A percentile compares a stretch with the other conserved stretches of the same genome.
phyloP scores from a whole-genome alignment of 495 filamentous ascomycete species.

The Daldinia loculata region DNA sequence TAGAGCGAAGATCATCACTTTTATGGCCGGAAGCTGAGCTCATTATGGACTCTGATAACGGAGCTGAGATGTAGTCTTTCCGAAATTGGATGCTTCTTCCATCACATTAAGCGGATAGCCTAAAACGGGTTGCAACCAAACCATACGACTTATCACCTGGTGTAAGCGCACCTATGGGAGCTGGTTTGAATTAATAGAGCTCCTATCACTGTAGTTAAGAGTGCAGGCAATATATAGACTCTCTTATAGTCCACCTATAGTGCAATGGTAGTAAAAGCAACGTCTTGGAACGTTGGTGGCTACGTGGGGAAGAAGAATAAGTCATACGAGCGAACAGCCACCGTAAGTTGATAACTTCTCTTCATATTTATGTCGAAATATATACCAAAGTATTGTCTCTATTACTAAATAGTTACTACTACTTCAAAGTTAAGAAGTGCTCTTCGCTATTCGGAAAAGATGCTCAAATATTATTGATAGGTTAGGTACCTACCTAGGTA shows the following conservation, averaged over 20 bases:
- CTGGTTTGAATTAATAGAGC: neutral
- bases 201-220: neutral
- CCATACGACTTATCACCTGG: neutral
- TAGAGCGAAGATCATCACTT: slow-evolving; percentile 22
- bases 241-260: neutral
- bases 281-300: neutral
- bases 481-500: too few species aligned
- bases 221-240: neutral
- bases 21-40: slow-evolving; percentile 16
- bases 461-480: too few species aligned
- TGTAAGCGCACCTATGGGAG: neutral
- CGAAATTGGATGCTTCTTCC: slow-evolving; percentile 15
- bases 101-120: slow-evolving; percentile 34
- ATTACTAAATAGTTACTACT: neutral
- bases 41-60: slow-evolving; percentile 14
- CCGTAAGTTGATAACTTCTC: neutral
- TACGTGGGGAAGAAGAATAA: neutral
- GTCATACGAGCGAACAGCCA: neutral
- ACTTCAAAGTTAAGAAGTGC: neutral
- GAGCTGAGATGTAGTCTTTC: slow-evolving; percentile 3
- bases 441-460: neutral
- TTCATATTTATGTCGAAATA: neutral
- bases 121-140: slow-evolving; percentile 32
- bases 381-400: too few species aligned
- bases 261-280: neutral